phyloP scores from a whole-genome alignment of 768 basidiomycete genomes.

The Galerina marginata region DNA sequence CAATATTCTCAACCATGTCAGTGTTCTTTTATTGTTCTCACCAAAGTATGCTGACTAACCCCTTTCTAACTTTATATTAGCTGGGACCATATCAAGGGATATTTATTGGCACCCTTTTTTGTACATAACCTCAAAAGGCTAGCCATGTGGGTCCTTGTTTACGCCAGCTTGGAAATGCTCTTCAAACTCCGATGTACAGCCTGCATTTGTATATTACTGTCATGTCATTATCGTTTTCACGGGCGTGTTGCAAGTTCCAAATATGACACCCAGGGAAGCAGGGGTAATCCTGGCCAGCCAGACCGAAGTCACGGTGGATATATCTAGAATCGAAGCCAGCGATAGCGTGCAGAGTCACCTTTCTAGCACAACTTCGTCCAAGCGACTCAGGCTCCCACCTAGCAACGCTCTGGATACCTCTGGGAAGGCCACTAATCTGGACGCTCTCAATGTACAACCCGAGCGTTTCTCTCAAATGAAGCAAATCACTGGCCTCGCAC shows the following conservation, averaged over 20 bases:
- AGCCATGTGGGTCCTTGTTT: conserved; percentile 19
- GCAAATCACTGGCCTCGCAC: neutral
- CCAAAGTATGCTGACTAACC: neutral
- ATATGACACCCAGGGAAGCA: neutral
- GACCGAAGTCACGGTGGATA: conserved; percentile 20
- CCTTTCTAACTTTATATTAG: conserved; percentile 20
- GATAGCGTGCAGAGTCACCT: conserved; percentile 53
- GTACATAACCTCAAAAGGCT: conserved; percentile 13
- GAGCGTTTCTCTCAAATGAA: neutral
- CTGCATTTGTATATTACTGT: neutral
- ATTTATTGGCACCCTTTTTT: conserved; percentile 50
- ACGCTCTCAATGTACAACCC: neutral
- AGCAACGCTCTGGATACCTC: neutral
- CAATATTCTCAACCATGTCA: conserved; percentile 56
- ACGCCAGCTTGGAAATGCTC: neutral
- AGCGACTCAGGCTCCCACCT: conserved; percentile 39
- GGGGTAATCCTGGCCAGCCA: neutral
- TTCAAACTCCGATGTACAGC: conserved; percentile 19
- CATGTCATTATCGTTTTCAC: neutral
- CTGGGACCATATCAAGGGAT: conserved; percentile 61
- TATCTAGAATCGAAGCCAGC: conserved; percentile 32
- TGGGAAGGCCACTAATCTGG: neutral
- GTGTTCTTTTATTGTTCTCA: neutral
- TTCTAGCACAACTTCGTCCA: conserved; percentile 46
- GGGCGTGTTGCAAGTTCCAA: neutral